Conservation (phyloP, 768 basidiomycete genomes). For the Russula foetens region DNA sequence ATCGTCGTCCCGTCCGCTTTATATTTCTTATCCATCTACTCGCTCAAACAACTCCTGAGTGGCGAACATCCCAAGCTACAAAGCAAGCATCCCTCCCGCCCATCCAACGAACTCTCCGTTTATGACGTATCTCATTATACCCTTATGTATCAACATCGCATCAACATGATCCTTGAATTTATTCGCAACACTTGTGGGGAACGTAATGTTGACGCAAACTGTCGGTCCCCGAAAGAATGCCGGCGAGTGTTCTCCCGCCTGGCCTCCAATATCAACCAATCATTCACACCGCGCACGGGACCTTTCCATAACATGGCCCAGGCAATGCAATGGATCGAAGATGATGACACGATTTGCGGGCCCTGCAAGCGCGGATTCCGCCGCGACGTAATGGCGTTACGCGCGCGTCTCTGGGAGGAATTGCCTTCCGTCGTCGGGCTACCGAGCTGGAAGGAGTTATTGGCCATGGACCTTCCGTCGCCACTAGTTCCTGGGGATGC, state of each 20-base stretch:
- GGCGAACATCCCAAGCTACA: slow-evolving; percentile 47
- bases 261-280: slow-evolving; percentile 35
- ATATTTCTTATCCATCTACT: slow-evolving; percentile 53
- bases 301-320: slow-evolving; percentile 48
- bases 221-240: slow-evolving; percentile 29
- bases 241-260: slow-evolving; percentile 36
- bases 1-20: slow-evolving; percentile 43
- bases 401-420: slow-evolving; percentile 39
- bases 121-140: slow-evolving; percentile 43
- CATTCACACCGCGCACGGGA: slow-evolving; percentile 44
- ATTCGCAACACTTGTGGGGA: slow-evolving; percentile 35
- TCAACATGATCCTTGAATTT: slow-evolving; percentile 42
- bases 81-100: slow-evolving; percentile 41
- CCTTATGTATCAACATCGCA: slow-evolving; percentile 49
- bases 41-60: slow-evolving; percentile 39
- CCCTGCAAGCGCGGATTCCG: slow-evolving; percentile 37
- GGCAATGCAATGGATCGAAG: slow-evolving; percentile 30
- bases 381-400: slow-evolving; percentile 31
- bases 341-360: slow-evolving; percentile 36
- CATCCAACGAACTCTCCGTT: slow-evolving; percentile 35
- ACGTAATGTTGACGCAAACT: slow-evolving; percentile 25
- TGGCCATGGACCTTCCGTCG: slow-evolving; percentile 26
- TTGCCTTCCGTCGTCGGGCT: slow-evolving; percentile 40
- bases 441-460: slow-evolving; percentile 39
- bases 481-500: not conserved